Evolutionary conservation across 306 rosid genomes (phyloP).

Genomic region (Cucurbita maxima): DNA sequence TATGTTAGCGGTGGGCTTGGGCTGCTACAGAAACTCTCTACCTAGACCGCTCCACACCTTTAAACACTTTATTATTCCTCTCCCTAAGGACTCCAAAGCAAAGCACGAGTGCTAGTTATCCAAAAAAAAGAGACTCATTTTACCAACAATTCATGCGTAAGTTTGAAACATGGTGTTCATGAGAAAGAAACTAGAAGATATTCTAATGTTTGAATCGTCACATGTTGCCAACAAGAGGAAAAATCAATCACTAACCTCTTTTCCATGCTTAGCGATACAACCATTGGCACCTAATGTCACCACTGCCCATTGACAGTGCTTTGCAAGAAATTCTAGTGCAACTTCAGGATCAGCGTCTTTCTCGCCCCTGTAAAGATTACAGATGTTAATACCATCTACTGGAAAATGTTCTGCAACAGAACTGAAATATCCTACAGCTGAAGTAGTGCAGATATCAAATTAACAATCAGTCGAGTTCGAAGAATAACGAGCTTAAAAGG

Average conservation of each 20-base stretch:
- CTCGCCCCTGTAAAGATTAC: slow-evolving; percentile 32
- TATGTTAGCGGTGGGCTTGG: too few relatives aligned
- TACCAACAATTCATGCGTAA: background rate
- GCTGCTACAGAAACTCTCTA: background rate
- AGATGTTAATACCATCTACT: slow-evolving; percentile 6
- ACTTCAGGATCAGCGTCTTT: slow-evolving; percentile 33
- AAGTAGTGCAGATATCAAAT: background rate
- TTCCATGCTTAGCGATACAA: slow-evolving; percentile 84
- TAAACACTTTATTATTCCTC: background rate
- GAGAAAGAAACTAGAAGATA: background rate
- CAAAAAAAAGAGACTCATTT: too few relatives aligned
- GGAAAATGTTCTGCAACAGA: background rate
- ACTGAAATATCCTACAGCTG: background rate
- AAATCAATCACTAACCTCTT: slow-evolving; percentile 39
- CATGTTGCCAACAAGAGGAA: background rate
- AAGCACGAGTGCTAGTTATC: background rate
- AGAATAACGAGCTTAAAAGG: background rate
- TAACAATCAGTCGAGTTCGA: background rate
- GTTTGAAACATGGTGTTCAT: background rate
- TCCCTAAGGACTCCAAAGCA: background rate
- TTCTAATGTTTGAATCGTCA: background rate
- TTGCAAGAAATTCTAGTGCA: slow-evolving; percentile 59
- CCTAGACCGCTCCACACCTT: background rate
- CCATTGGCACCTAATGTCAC: slow-evolving; percentile 81
- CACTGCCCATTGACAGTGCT: slow-evolving; percentile 77